Evolutionary conservation across 441 rosid genomes (phyloP), one percentile per base, ranked within the genome.

Genomic region (Croton setiger): DNA sequence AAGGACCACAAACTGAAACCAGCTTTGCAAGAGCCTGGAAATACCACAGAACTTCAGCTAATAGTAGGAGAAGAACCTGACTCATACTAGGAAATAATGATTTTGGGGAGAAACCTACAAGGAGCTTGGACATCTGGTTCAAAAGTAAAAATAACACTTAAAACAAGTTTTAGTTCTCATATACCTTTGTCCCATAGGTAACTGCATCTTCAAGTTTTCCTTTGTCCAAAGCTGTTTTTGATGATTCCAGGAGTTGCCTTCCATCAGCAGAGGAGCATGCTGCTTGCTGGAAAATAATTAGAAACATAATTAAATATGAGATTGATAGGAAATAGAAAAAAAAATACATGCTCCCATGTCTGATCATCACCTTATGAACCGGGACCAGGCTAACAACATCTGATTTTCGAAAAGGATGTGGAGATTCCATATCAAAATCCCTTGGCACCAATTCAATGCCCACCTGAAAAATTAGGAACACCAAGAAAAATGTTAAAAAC

Each of bases 171-270:
- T 53, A 62, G 77, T 20, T 66, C 36, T 37, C 15, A 41, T 12
- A 20, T 82, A 88, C 91, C 98, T 91, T 94, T 74, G 93, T 89
- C 67, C 97, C 98, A 49, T 77, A 87, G 67, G 75, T 87, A 63
- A 94, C 93, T 60, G 96, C 96, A 71, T 91, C 97, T 67, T 91
- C 97, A 72, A 94, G 81, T 76, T 94, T 91, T 72, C 96, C 96
- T 73, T 93, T 88, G 76, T 93, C 97, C 72, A 93, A 88, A 65
- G 97, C 95, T 59, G 85, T 75, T 81, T 93, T 91, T 66, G 97
- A 91, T 78, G 98, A 91, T 81, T 94, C 98, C 74, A 94, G 74
- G 66, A 89, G 85, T 43, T 91, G 85, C 70, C 95, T 78, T 73
- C 97, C 96, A 76, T 91, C 96, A 21, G 93, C 86, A 54, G 98